Conservation (phyloP, 2,329 filamentous ascomycete species). For the Aureobasidium zeae region DNA sequence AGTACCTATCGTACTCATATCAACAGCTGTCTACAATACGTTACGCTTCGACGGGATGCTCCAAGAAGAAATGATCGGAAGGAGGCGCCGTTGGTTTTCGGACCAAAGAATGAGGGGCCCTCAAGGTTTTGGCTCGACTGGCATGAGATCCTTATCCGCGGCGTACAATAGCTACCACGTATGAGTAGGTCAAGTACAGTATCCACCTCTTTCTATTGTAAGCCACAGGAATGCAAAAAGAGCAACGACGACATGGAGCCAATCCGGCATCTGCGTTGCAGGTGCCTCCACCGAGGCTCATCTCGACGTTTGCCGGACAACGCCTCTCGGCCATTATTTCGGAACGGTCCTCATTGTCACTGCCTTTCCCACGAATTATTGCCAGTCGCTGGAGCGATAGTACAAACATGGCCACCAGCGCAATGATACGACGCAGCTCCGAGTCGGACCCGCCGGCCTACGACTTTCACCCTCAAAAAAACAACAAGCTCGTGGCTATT, state of each 20-base stretch:
- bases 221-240: no score
- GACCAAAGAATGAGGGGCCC: no score
- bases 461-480: not conserved
- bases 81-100: no score
- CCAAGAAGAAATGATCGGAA: no score
- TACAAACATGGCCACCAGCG: not conserved
- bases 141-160: no score
- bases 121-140: no score
- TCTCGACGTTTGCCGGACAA: constrained; percentile 35
- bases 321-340: constrained; percentile 35
- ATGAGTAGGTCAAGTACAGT: no score
- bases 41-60: no score
- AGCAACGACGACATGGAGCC: constrained; percentile 13
- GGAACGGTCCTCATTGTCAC: constrained; percentile 17
- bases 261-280: constrained; percentile 13
- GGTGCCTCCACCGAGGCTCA: constrained; percentile 30
- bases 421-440: constrained; percentile 1
- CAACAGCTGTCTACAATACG: no score
- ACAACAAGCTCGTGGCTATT: constrained; percentile 2
- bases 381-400: constrained; percentile 10
- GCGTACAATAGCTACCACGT: no score
- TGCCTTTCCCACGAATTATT: not conserved
- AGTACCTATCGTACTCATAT: no score
- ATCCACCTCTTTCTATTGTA: no score
- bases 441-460: constrained; percentile 18